These are phyloP conservation scores for Penicillium paradoxum DNA, from an alignment of 495 filamentous ascomycete species.

Conservation along the genomic window DNA sequence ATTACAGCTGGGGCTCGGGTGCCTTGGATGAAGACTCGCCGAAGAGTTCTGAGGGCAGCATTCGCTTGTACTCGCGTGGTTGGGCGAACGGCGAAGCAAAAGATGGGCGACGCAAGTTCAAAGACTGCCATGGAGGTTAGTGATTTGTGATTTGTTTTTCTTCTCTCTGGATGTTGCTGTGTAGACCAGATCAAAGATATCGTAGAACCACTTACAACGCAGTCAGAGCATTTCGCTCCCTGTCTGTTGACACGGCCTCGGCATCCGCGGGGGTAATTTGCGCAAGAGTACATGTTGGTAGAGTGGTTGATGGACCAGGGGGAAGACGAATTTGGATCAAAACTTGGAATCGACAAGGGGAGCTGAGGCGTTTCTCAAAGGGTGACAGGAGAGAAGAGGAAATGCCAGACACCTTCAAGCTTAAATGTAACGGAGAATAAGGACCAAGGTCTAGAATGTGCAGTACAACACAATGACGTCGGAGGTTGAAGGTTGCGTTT, in stretches of 20 bases:
- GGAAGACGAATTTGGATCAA: not conserved
- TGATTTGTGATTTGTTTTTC: not conserved
- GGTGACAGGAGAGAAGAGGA: not conserved
- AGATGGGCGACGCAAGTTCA: conserved; percentile 42
- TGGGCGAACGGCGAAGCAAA: conserved; percentile 43
- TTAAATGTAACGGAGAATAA: conserved; percentile 7
- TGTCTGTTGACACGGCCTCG: conserved; percentile 43
- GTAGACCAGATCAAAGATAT: not conserved
- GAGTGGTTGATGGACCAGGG: conserved; percentile 1
- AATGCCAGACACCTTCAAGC: not conserved
- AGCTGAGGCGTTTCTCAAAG: conserved; percentile 2
- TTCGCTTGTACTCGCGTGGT: conserved; percentile 39
- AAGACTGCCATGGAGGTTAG: conserved; percentile 24
- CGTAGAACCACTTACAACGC: conserved; percentile 34
- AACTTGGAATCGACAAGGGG: not conserved
- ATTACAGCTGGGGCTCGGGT: conserved; percentile 19
- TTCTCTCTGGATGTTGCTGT: not conserved
- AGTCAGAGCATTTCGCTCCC: conserved; percentile 45
- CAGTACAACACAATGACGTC: conserved; percentile 10
- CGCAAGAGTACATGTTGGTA: conserved; percentile 45
- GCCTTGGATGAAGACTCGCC: conserved; percentile 26
- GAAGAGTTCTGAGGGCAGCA: conserved; percentile 38
- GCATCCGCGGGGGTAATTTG: conserved; percentile 48
- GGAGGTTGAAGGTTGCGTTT: not conserved
- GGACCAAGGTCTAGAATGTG: conserved; percentile 3